Evolutionary conservation across 345 rosid species (phyloP), one percentile per base, ranked within the genome.

Genomic region (Bretschneidera sinensis): DNA sequence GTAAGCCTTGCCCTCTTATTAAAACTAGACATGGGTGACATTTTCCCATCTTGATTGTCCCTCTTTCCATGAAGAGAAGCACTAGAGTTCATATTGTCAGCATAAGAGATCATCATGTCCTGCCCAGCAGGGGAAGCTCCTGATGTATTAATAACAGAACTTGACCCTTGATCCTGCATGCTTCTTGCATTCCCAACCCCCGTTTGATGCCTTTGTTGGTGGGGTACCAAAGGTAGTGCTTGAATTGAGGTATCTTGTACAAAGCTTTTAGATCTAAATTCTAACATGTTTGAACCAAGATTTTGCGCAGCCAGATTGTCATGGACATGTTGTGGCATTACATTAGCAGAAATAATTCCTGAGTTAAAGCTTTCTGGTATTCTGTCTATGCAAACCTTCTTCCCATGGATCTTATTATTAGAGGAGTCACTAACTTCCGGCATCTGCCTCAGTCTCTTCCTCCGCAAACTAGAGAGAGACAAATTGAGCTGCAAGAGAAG

Each of bases 301-400:
- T 82, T 85, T 77, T 85, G 95, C 58, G 80, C 50, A 57, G 78
- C 54, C 74, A 57, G 63, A 64, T 82, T 87, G 74, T 82, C 91
- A 17, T 76, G 88, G 54, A 56, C 76, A 72, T 81, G 85, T 43
- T 58, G 95, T 48, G 72, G 76, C 74, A 83, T 69, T 75, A 78
- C 49, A 73, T 75, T 80, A 24, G 85, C 85, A 10, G 81, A 65
- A 73, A 76, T 51, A 51, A 68, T 74, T 70, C 83, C 87, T 0
- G 74, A 62, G 61, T 81, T 86, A 54, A 89, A 79, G 78, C 84
- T 77, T 68, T 86, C 94, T 10, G 83, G 82, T 66, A 84, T 75
- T 65, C 83, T 78, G 68, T 86, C 96, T 55, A 77, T 77, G 76
- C 85, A 83, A 70, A 81, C 78, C 69, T 83, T 90, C 84, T 88